Evolutionary conservation across 164 flowering plant genomes (phyloP).

Genomic region (Kingdonia uniflora): DNA sequence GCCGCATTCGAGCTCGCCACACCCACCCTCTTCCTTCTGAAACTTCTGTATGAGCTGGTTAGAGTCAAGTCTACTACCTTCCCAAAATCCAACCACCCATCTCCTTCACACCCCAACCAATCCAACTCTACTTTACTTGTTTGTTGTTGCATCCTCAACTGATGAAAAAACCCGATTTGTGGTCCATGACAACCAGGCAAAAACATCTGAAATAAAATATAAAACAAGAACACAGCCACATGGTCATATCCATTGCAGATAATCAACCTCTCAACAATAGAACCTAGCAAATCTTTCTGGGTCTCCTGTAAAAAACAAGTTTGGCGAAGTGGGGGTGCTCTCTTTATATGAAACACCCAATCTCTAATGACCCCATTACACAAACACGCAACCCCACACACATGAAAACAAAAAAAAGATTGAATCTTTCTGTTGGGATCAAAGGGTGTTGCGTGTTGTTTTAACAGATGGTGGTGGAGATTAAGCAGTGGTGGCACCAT

Average conservation of each 20-base stretch:
- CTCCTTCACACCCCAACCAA: slow-evolving; percentile 34
- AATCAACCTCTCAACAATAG: slow-evolving; percentile 58
- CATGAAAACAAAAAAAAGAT: too few species aligned
- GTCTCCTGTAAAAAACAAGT: slow-evolving; percentile 40
- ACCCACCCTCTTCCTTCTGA: slow-evolving; percentile 23
- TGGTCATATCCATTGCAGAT: slow-evolving; percentile 71
- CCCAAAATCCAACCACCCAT: slow-evolving; percentile 61
- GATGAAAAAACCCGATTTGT: too few species aligned
- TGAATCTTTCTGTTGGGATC: too few species aligned
- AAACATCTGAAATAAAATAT: slow-evolving; percentile 54
- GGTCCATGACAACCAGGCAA: slow-evolving; percentile 60
- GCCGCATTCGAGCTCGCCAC: slow-evolving; percentile 22
- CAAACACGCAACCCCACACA: slow-evolving; percentile 5
- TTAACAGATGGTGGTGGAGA: too few species aligned
- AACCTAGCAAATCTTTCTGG: slow-evolving; percentile 63
- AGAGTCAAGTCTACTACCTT: slow-evolving; percentile 52
- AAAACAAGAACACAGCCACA: slow-evolving; percentile 49
- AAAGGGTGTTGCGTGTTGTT: too few species aligned
- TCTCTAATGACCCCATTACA: slow-evolving; percentile 78
- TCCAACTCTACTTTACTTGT: slow-evolving; percentile 20
- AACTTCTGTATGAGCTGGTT: slow-evolving; percentile 48
- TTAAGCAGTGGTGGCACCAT: too few species aligned
- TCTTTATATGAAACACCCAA: slow-evolving; percentile 44
- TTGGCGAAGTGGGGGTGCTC: slow-evolving; percentile 38
- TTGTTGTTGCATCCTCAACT: too few species aligned